A percentile compares a stretch with the other conserved stretches of the same genome.
Evolutionary conservation across 2,329 filamentous ascomycete genomes (phyloP).

Genomic region (Fusarium sp.): DNA sequence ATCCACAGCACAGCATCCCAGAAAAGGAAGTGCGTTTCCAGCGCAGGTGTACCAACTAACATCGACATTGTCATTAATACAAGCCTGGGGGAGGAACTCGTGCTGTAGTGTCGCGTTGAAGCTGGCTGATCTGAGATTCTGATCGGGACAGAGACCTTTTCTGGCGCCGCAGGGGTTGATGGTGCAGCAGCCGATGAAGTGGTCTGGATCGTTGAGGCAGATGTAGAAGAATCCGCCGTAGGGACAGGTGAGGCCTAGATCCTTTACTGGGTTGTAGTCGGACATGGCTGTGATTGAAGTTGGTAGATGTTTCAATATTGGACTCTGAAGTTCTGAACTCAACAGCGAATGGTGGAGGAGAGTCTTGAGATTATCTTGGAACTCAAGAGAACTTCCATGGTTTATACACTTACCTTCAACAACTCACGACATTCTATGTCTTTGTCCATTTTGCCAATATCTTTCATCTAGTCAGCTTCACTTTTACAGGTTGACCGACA

Average conservation of each 20-base stretch:
- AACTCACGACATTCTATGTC: not conserved
- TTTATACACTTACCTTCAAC: not conserved
- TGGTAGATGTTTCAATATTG: not conserved
- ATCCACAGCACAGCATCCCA: slow-evolving; percentile 53
- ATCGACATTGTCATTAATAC: slow-evolving; percentile 36
- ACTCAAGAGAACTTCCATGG: fast-evolving
- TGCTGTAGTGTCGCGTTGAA: slow-evolving; percentile 45
- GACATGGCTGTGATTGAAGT: slow-evolving; percentile 11
- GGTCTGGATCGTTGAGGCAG: slow-evolving; percentile 46
- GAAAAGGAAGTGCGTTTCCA: slow-evolving; percentile 47
- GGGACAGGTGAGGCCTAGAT: slow-evolving; percentile 49
- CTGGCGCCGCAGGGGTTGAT: slow-evolving; percentile 48
- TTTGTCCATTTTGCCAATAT: slow-evolving; percentile 4
- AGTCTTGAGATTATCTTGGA: not conserved
- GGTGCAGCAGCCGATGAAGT: slow-evolving; percentile 57
- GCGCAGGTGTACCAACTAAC: slow-evolving; percentile 52
- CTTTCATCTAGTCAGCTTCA: not conserved
- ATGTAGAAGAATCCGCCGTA: slow-evolving; percentile 52
- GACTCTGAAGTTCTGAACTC: not conserved
- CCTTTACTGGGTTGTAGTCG: slow-evolving; percentile 7
- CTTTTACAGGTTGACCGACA: not conserved
- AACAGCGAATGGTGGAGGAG: fast-evolving
- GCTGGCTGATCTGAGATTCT: slow-evolving; percentile 41
- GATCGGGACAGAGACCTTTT: slow-evolving; percentile 35
- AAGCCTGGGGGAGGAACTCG: slow-evolving; percentile 49